Evolutionary conservation across 768 basidiomycete genomes (phyloP).

Genomic region (Hericium coralloides): DNA sequence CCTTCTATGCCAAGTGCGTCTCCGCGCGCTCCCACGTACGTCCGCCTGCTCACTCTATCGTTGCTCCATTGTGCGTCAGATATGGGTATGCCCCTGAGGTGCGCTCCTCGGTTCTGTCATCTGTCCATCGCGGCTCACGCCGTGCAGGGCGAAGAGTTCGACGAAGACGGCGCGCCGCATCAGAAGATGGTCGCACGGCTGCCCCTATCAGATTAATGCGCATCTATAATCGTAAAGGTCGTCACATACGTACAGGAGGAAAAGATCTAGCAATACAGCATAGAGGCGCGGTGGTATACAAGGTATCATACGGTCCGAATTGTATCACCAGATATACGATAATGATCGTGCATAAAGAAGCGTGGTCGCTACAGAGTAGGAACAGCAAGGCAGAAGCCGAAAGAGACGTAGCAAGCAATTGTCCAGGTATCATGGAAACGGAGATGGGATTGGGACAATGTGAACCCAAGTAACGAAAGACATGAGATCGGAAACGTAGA

Average conservation of each 20-base stretch:
- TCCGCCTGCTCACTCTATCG: slow-evolving; percentile 12
- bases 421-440: not conserved
- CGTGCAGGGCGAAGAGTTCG: slow-evolving; percentile 58
- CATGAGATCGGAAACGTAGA: slow-evolving; percentile 5
- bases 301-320: slow-evolving; percentile 14
- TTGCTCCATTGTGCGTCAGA: slow-evolving; percentile 31
- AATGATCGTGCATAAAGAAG: not conserved
- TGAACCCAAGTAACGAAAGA: not conserved
- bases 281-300: slow-evolving; percentile 22
- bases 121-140: slow-evolving; percentile 2
- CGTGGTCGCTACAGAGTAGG: not conserved
- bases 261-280: slow-evolving; percentile 33
- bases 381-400: not conserved
- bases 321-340: slow-evolving; percentile 1
- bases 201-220: slow-evolving; percentile 28
- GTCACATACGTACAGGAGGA: slow-evolving; percentile 19
- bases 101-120: slow-evolving; percentile 18
- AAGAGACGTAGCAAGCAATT: not conserved
- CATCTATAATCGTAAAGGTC: slow-evolving; percentile 25
- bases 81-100: slow-evolving; percentile 65
- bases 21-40: slow-evolving; percentile 14
- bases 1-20: slow-evolving; percentile 71
- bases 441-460: not conserved
- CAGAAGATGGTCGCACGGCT: slow-evolving; percentile 68
- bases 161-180: slow-evolving; percentile 81